Evolutionary conservation across 192 early-diverging fungal genomes (phyloP).

Genomic region (Chytriomyces sp.): DNA sequence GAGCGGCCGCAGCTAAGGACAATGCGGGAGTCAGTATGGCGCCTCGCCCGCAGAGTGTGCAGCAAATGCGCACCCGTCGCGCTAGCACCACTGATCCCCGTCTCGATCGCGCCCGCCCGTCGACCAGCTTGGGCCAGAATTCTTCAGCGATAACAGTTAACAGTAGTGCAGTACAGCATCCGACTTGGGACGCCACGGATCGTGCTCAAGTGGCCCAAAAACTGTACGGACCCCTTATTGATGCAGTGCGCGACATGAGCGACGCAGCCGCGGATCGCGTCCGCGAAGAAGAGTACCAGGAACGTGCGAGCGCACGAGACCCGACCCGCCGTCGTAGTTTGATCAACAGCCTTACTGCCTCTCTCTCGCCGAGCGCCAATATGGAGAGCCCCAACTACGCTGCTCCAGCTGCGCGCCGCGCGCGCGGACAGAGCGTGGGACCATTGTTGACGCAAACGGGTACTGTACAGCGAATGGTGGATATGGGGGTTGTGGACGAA

Average conservation of each 20-base stretch:
- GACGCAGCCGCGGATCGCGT: background rate
- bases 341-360: background rate
- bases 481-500: background rate
- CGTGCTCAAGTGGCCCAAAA: conserved; percentile 6
- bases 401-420: background rate
- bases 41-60: background rate
- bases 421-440: conserved; percentile 7
- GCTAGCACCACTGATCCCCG: conserved; percentile 22
- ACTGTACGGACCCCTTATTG: conserved; percentile 32
- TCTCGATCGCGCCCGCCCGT: background rate
- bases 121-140: background rate
- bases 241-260: conserved; percentile 13
- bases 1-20: background rate
- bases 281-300: background rate
- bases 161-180: background rate
- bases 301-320: background rate
- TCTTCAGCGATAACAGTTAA: background rate
- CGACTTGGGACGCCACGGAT: conserved; percentile 29
- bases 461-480: conserved; percentile 2
- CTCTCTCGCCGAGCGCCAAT: background rate
- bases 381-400: background rate
- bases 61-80: background rate
- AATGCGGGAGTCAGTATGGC: background rate
- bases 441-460: background rate
- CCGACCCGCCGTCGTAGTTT: background rate